Evolutionary conservation across 192 early-diverging fungal species (phyloP), one percentile per base, ranked within the genome.

Genomic region (Gonapodya prolifera): DNA sequence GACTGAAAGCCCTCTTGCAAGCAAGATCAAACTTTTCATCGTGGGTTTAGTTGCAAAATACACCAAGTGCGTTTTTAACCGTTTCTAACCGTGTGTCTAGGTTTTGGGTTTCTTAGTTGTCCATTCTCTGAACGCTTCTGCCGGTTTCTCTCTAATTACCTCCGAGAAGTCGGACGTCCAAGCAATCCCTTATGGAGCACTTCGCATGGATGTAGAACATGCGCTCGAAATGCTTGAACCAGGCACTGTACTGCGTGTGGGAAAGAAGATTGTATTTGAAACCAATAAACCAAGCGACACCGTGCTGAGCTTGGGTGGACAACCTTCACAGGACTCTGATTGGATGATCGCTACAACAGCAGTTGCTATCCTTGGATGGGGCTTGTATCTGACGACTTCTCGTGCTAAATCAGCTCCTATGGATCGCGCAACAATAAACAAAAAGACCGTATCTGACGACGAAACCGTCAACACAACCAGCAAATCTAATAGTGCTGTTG

Each of bases 51-150:
- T 23, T 61, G 23, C 45, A 8, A 61, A 23, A 61, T 23, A 61
- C 23, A 61, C 45, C 45, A 61, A 61, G 8, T 8, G 23, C 23
- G 23, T 61, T 23, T 8, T 16, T 16, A 61, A 16, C 23, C 45
- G 23, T 16, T 61, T 61, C 45, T 61, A 61, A 16, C 30, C 76
- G 2, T 32, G 35, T 2, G 79, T 33, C 1, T 17, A 80, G 82
- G 35, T 81, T 34, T 30, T 81, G 29, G 33, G 31, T 35, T 81
- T 81, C 83, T 78, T 81, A n/a, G 80, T 82, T 28, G 69, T 83
- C 23, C 82, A 81, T 77, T 82, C 82, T 80, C 34, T 84, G 33
- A 81, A 83, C 79, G 82, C 80, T 2, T 29, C 82, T 29, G 81
- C 78, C 18, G 76, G 77, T 75, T 61, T 61, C 45, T 61, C 45